Conservation (phyloP, 2,329 filamentous ascomycete species). For the Fusarium stilboides region DNA sequence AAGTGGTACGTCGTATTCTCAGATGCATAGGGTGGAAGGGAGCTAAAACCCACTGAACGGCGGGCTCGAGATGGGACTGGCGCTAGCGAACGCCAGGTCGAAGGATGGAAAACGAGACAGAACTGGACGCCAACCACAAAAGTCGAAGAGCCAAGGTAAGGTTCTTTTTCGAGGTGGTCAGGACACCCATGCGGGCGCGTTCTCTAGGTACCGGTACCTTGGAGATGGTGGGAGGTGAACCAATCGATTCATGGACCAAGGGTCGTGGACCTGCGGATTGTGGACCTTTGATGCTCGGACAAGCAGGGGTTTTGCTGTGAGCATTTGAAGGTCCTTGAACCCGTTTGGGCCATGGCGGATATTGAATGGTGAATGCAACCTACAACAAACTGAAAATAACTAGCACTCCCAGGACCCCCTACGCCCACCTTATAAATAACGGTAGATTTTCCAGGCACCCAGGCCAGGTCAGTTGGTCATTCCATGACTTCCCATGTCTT, state of each 20-base stretch:
- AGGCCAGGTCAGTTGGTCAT: constrained; percentile 12
- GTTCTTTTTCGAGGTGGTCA: constrained; percentile 24
- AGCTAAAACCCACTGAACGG: constrained; percentile 38
- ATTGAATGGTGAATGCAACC: constrained; percentile 43
- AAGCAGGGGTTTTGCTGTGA: constrained; percentile 45
- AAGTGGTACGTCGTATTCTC: background rate
- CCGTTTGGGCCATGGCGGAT: constrained; percentile 43
- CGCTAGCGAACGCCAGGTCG: constrained; percentile 47
- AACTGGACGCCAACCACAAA: constrained; percentile 27
- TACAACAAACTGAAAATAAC: constrained; percentile 41
- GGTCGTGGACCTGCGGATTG: constrained; percentile 48
- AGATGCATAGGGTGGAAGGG: constrained; percentile 19
- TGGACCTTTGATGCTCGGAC: constrained; percentile 43
- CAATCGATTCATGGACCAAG: constrained; percentile 48
- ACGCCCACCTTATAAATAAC: constrained; percentile 43
- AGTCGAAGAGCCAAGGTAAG: constrained; percentile 7
- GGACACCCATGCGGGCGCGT: constrained; percentile 17
- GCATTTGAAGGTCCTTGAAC: constrained; percentile 47
- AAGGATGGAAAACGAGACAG: constrained; percentile 48
- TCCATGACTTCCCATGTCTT: constrained; percentile 26
- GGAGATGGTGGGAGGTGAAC: constrained; percentile 35
- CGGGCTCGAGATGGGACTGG: constrained; percentile 43
- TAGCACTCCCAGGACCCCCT: constrained; percentile 25
- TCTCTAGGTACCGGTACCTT: constrained; percentile 46
- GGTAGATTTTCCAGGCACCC: constrained; percentile 37